A percentile compares a stretch with the other conserved stretches of the same genome.
phyloP scores from a whole-genome alignment of 331 rosid genomes.

The Cucumis variabilis region DNA sequence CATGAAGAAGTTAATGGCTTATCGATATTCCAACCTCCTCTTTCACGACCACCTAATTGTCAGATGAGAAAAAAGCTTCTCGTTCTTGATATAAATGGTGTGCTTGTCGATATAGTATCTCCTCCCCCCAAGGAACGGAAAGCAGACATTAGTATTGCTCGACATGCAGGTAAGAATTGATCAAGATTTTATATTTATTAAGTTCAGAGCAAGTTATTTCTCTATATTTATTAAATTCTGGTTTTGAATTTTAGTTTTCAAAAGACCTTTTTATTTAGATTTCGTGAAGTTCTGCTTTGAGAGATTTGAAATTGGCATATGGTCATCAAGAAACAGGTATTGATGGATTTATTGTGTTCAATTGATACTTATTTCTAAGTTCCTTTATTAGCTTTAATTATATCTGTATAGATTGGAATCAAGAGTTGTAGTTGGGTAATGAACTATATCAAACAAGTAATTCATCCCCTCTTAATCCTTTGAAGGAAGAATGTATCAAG shows the following conservation, averaged over 20 bases:
- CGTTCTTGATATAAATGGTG: slow-evolving; percentile 85
- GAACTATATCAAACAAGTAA: slow-evolving; percentile 24
- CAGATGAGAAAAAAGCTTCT: slow-evolving; percentile 69
- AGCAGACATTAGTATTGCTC: slow-evolving; percentile 54
- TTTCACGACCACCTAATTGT: slow-evolving; percentile 33
- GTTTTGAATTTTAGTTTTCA: slow-evolving; percentile 65
- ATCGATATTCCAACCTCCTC: slow-evolving; percentile 41
- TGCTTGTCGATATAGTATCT: slow-evolving; percentile 73
- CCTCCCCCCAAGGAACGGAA: slow-evolving; percentile 57
- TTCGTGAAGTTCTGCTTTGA: slow-evolving; percentile 88
- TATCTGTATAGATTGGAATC: neutral
- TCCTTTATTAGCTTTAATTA: neutral
- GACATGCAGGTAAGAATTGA: slow-evolving; percentile 59
- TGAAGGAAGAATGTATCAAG: slow-evolving; percentile 61
- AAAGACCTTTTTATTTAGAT: slow-evolving; percentile 77
- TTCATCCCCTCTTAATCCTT: slow-evolving; percentile 30
- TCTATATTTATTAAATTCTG: slow-evolving; percentile 16
- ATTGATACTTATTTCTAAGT: slow-evolving; percentile 5
- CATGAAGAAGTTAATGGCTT: slow-evolving; percentile 34
- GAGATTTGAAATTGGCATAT: slow-evolving; percentile 82
- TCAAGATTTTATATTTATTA: slow-evolving; percentile 20
- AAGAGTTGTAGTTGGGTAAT: neutral
- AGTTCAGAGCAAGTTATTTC: neutral
- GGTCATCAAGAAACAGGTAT: slow-evolving; percentile 90
- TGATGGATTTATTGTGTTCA: slow-evolving; percentile 33